Conservation (phyloP, 2,329 filamentous ascomycete genomes). For the Chrysoporthe cubensis region DNA sequence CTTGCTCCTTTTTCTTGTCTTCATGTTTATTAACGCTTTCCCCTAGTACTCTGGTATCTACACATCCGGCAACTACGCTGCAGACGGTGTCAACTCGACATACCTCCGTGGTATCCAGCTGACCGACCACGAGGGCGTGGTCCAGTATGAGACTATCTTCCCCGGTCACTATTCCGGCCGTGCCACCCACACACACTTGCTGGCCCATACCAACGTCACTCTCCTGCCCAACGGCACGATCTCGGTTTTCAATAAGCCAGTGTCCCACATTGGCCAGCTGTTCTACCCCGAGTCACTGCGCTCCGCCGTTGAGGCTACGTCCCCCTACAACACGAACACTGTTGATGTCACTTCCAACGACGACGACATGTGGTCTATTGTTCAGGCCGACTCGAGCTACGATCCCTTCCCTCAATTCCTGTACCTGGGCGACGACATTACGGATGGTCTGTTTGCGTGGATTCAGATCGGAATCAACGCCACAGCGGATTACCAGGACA, state of each 20-base stretch:
- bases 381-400: slow-evolving; percentile 35
- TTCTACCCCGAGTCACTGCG: slow-evolving; percentile 39
- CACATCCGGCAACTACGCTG: slow-evolving; percentile 33
- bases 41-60: slow-evolving; percentile 40
- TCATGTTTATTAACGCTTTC: slow-evolving; percentile 28
- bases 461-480: slow-evolving; percentile 52
- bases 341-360: slow-evolving; percentile 37
- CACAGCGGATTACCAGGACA: slow-evolving; percentile 37
- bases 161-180: slow-evolving; percentile 28
- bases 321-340: slow-evolving; percentile 38
- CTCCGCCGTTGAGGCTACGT: slow-evolving; percentile 36
- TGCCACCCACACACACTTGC: slow-evolving; percentile 29
- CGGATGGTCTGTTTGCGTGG: slow-evolving; percentile 53
- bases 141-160: slow-evolving; percentile 27
- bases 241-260: slow-evolving; percentile 32
- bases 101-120: slow-evolving; percentile 28
- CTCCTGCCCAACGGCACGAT: slow-evolving; percentile 38
- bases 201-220: slow-evolving; percentile 37
- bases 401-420: slow-evolving; percentile 58
- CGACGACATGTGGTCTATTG: slow-evolving; percentile 39
- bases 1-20: slow-evolving; percentile 33
- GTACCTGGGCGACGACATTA: slow-evolving; percentile 52
- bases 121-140: slow-evolving; percentile 28
- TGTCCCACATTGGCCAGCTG: slow-evolving; percentile 40
- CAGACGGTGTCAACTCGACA: slow-evolving; percentile 24